Percentiles rank a stretch among this genome's conserved stretches.
Evolutionary conservation across 2,329 filamentous ascomycete genomes (phyloP).

Genomic region (Aspergillus sp.): DNA sequence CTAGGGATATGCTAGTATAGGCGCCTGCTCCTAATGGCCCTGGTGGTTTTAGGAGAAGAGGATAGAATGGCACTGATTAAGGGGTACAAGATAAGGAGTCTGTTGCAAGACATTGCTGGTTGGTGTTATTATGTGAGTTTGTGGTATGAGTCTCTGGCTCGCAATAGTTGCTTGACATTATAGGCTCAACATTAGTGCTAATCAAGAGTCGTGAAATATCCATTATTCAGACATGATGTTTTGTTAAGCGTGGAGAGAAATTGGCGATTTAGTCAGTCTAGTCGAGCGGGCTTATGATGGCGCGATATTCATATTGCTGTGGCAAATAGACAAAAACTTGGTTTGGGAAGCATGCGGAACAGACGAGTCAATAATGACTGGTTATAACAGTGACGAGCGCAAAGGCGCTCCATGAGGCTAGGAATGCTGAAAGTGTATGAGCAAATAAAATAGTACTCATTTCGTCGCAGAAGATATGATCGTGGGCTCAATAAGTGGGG

Average conservation of each 20-base stretch:
- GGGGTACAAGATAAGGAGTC: neutral
- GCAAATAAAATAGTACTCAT: too few relatives aligned
- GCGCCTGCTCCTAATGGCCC: too few relatives aligned
- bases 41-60: too few relatives aligned
- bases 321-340: slow-evolving; percentile 1
- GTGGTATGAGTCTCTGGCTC: neutral
- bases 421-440: neutral
- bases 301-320: neutral
- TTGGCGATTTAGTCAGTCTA: neutral
- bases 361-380: neutral
- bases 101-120: neutral
- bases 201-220: neutral
- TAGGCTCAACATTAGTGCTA: neutral
- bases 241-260: neutral
- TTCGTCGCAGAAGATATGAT: neutral
- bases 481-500: too few relatives aligned
- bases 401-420: slow-evolving; percentile 6
- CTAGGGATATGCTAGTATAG: too few relatives aligned
- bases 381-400: slow-evolving; percentile 5
- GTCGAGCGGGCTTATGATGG: neutral
- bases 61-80: too few relatives aligned
- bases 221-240: neutral
- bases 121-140: neutral
- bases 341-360: slow-evolving; percentile 2
- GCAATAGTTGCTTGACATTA: neutral